Evolutionary conservation across 2,329 filamentous ascomycete species (phyloP), one percentile per base, ranked within the genome.

Genomic region (Neofusicoccum sp.): DNA sequence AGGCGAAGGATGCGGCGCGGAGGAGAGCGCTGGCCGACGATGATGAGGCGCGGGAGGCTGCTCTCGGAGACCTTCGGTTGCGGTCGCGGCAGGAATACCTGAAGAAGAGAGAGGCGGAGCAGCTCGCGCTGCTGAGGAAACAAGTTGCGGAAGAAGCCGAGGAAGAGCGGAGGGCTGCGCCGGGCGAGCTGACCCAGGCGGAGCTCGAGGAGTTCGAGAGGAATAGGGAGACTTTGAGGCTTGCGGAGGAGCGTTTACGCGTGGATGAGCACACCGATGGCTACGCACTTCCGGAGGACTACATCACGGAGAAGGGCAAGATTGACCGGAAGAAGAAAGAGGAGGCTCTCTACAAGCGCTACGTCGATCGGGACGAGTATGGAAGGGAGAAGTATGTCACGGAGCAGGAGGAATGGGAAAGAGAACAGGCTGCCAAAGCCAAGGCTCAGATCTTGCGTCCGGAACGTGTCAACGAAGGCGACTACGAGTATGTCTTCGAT

Each of bases 321-420:
- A 88, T 96, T 64, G 90, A 96, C 71, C 83, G 84, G 67, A 92
- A 89, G 72, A 89, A 90, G 72, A 98, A 98, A 73, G 86, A 95
- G 64, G 90, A 96, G 26, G 91, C 90, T 0, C 82, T 99, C 9
- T 96, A 96, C 76, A 93, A 91, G 73, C 86, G 93, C 54, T 93
- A 96, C 67, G 88, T 96, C 3, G 93, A 97, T 64, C 84, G 85
- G 63, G 92, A 96, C 67, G 90, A 96, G 68, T 88, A 88, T 67
- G 93, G 93, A 4, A 88, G 95, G 65, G 93, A 97, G 72, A 89
- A 88, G 68, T 96, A 91, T 67, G 86, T 96, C 61, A 96, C 92
- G 0, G 95, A 99, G 73, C 90, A 96, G 65, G 93, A 99, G 64
- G 90, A 96, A 70, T 99, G 93, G 93, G 95, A 99, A 73, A 80